Conservation (phyloP, 352 stramenopile genomes). For the Globisporangium splendens region DNA sequence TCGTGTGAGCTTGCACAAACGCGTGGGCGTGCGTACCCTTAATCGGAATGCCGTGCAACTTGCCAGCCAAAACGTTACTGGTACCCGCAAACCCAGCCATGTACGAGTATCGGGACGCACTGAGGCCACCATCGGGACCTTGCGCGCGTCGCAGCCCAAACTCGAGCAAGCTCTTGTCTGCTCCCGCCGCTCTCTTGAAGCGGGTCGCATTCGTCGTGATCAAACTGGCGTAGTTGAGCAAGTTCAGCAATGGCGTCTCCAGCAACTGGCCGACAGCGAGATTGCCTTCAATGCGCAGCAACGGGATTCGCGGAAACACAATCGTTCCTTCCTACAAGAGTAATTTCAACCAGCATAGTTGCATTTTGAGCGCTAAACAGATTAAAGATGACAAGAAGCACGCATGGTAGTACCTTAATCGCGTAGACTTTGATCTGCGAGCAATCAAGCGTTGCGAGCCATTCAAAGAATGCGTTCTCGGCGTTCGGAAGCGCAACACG, state of each 20-base stretch:
- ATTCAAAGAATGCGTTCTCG: slow-evolving; percentile 95
- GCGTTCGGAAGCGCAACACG: slow-evolving; percentile 81
- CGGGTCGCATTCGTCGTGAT: slow-evolving; percentile 97
- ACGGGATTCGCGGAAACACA: slow-evolving; percentile 94
- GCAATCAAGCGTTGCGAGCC: slow-evolving; percentile 92
- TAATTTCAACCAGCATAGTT: neutral
- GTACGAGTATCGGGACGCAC: slow-evolving; percentile 96
- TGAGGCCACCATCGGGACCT: slow-evolving; percentile 96
- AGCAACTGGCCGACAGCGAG: slow-evolving; percentile 95
- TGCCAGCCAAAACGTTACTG: slow-evolving; percentile 97
- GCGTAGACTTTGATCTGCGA: slow-evolving; percentile 91
- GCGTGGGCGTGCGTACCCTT: slow-evolving; percentile 97
- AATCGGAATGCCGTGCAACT: slow-evolving; percentile 93
- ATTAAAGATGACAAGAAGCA: too few species aligned
- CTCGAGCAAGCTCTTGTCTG: slow-evolving; percentile 87
- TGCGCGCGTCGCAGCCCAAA: slow-evolving; percentile 94
- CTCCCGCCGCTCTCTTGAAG: slow-evolving; percentile 92
- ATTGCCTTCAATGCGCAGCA: slow-evolving; percentile 93
- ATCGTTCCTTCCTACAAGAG: slow-evolving; percentile 89
- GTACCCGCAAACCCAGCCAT: slow-evolving; percentile 98
- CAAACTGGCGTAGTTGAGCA: slow-evolving; percentile 97
- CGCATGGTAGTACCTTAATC: slow-evolving; percentile 49
- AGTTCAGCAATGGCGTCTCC: slow-evolving; percentile 97
- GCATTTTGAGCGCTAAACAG: too few species aligned
- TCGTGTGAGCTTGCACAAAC: slow-evolving; percentile 95